Percentiles rank a stretch among this genome's conserved stretches.
Evolutionary conservation across 805 yeast species (phyloP).

Genomic region (Myxozyma vanderwaltii): DNA sequence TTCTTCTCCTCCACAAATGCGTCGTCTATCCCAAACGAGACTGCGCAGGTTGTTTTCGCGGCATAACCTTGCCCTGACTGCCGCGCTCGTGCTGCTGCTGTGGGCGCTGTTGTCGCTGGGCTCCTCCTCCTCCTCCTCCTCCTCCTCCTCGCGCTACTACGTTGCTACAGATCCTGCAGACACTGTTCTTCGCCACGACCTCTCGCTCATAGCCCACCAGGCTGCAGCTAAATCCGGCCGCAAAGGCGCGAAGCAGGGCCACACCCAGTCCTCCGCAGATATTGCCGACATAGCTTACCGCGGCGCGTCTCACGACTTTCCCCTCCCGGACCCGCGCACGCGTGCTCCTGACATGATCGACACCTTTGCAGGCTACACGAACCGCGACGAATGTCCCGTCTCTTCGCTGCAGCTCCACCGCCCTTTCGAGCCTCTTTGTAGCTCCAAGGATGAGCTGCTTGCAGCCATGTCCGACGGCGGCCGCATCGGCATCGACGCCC

Average conservation of each 20-base stretch:
- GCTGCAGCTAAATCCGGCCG: not conserved
- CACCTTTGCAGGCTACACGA: slow-evolving; percentile 28
- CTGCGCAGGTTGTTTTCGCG: slow-evolving; percentile 13
- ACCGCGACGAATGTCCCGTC: slow-evolving; percentile 19
- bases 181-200: slow-evolving; percentile 17
- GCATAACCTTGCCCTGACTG: slow-evolving; percentile 8
- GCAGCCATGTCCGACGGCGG: slow-evolving; percentile 34
- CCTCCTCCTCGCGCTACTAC: not conserved
- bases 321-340: slow-evolving; percentile 20
- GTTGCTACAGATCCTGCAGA: slow-evolving; percentile 5
- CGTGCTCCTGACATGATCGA: slow-evolving; percentile 24
- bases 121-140: not conserved
- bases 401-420: slow-evolving; percentile 32
- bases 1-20: slow-evolving; percentile 4
- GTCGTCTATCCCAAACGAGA: slow-evolving; percentile 5
- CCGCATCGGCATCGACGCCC: slow-evolving; percentile 32
- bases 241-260: slow-evolving; percentile 10
- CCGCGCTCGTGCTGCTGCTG: slow-evolving; percentile 6
- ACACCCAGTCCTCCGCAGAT: not conserved
- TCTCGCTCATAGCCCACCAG: slow-evolving; percentile 6
- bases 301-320: slow-evolving; percentile 21
- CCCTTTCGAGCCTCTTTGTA: slow-evolving; percentile 33
- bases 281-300: slow-evolving; percentile 20
- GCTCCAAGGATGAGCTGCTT: slow-evolving; percentile 15
- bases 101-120: slow-evolving; percentile 10